A percentile compares a stretch with the other conserved stretches of the same genome.
Conservation (phyloP, 2,329 filamentous ascomycete genomes). For the Ophiognomonia clavigignenti-juglandacearum region DNA sequence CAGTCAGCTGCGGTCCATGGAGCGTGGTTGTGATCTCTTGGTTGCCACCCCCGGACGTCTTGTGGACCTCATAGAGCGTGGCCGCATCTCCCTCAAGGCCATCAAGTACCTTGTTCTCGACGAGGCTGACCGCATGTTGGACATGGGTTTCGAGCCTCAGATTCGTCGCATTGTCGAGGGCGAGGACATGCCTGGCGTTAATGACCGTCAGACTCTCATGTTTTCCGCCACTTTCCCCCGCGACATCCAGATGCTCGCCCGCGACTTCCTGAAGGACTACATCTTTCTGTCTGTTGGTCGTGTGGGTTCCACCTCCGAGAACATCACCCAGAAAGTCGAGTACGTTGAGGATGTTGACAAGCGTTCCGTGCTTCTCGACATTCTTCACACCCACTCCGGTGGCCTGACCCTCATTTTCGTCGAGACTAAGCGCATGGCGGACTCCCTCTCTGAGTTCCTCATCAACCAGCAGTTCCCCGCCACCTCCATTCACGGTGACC, state of each 20-base stretch:
- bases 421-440: constrained; percentile 99
- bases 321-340: constrained; percentile 98
- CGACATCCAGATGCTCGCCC: constrained; percentile 97
- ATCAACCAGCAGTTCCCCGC: constrained; percentile 99
- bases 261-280: constrained; percentile 99
- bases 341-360: constrained; percentile 96
- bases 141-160: constrained; percentile 99
- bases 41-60: constrained; percentile 96
- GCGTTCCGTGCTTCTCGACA: constrained; percentile 94
- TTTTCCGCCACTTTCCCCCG: constrained; percentile 99
- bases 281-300: constrained; percentile 97
- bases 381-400: constrained; percentile 86
- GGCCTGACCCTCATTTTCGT: constrained; percentile 97
- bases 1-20: constrained; percentile 95
- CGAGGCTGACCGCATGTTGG: constrained; percentile 99
- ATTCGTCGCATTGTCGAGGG: constrained; percentile 98
- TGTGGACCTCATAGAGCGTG: constrained; percentile 96
- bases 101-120: constrained; percentile 99
- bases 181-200: constrained; percentile 89
- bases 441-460: constrained; percentile 94
- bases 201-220: constrained; percentile 95
- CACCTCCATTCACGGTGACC: constrained; percentile 97
- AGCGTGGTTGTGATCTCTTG: constrained; percentile 92
- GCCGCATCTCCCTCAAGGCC: constrained; percentile 93
- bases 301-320: constrained; percentile 99